Evolutionary conservation across 1,139 yeast species (phyloP), one percentile per base, ranked within the genome.

Genomic region (Hyphopichia burtonii): DNA sequence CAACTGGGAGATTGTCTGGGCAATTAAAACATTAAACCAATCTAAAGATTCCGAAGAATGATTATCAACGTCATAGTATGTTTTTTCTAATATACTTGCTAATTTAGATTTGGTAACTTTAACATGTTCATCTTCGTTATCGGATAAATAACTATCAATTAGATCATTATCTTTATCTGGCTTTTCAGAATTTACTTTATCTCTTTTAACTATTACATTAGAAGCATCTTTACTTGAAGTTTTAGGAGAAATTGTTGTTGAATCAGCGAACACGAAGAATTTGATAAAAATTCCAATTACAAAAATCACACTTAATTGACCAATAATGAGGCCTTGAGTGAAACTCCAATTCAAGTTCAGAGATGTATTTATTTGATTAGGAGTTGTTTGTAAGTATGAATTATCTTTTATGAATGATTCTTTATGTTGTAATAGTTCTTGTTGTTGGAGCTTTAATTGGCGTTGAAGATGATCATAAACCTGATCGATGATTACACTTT

Each of bases 11-110:
- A 93, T 83, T 4, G 91, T 84, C 59, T 94, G 98, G 0, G 97
- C 99, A 18, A 93, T 78, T 38, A 93, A 70, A 1, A 93, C 98
- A 54, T 93, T 93, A 59, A 93, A 89, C 99, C 99, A 93, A 61
- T 93, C 99, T 43, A 93, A 68, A 0, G 96, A 85, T 66, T 93
- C 99, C 0, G 97, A 79, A 2, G 84, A 72, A 60, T 94, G 99
- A 19, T 82, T 82, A 36, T 83, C 82, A 1, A 93, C 97, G 57
- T 93, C 89, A 61, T 94, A 94, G 58, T 89, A 90, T 0, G 97
- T 90, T 56, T 90, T 91, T 51, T 91, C 97, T 40, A 93, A 68
- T 23, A 91, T 87, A 0, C 83, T 52, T 54, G 55, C 41, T 6
- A 61, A 51, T 34, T 54, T 59, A 3, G 53, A 41, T 27, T 48